Base-by-base conservation (phyloP, 768 basidiomycete genomes). In the Kondoa malvinella region DNA sequence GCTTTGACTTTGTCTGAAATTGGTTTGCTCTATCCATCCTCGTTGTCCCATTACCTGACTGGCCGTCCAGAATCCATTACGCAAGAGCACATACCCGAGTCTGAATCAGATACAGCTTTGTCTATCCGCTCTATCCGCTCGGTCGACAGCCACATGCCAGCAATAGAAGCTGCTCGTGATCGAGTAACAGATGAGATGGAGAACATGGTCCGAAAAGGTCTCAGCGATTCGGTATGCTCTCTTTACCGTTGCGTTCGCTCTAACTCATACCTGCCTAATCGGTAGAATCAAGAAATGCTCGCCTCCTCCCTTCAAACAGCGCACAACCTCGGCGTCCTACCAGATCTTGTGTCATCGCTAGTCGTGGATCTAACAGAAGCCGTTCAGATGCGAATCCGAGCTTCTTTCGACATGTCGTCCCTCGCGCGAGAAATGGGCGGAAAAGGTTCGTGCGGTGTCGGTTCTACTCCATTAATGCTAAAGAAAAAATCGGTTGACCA, bases 281-380 rank as follows among this genome's bases (percentile, higher is more conserved):
- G 15, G 25, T 27, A 95, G 92, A 88, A 97, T 74, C 91, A 89
- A 78, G 84, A 90, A 1, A 78, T 94, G 21, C 82, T 99, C 0
- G 90, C 92, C 0, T 92, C 90, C 0, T 90, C 94, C 0, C 81
- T 99, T 15, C 95, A 97, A 80, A 96, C 91, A 1, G 92, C 94
- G 2, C 88, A 90, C 77, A 99, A 96, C 75, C 83, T 99, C 16
- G 82, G 87, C 31, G 83, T 88, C 17, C 81, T 99, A 14, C 88
- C 94, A 0, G 82, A 84, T 29, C 82, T 96, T 3, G 88, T 96
- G 2, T 84, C 86, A 67, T 83, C 83, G 64, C 82, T 97, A 1
- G 79, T 95, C 21, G 77, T 78, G 3, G 89, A 94, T 75, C 79
- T 96, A 4, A 88, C 86, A 25, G 85, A 88, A 61, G 85, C 87